Evolutionary conservation across 257 asterid genomes (phyloP), one percentile per base, ranked within the genome.

Genomic region (Solanum etuberosum): DNA sequence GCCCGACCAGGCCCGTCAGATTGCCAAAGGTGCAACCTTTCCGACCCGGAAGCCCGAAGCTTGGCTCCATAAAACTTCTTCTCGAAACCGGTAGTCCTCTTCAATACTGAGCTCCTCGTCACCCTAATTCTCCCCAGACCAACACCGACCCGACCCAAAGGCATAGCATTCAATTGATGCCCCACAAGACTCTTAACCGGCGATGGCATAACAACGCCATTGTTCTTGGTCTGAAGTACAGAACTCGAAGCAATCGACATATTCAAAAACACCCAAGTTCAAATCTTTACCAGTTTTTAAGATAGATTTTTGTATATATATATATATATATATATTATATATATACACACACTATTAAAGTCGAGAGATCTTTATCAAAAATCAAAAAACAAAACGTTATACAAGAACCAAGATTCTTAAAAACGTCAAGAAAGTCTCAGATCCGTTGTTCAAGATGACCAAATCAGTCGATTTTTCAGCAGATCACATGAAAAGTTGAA

Each of bases 91-190:
- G 86, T 87, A 80, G 87, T 51, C 86, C 89, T 86, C 67, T 67
- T 89, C 59, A 72, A 92, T 35, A 86, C 51, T 54, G 82, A 90
- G 63, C 42, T 46, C 34, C 84, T 80, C 46, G 93, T 16, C 12
- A 27, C 21, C 31, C 57, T 13, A 11, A 73, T 42, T 51, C 72
- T 48, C 12, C 84, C 89, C 87, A 86, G 85, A 90, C 91, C 91
- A 73, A 85, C 90, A 72, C 90, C 90, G 8, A 86, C 85, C 85
- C 99, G 91, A 54, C 90, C 88, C 90, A 94, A 63, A 59, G 95
- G 93, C 89, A 93, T 93, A 88, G 93, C 97, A 90, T 92, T 96
- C 89, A 96, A 90, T 90, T 94, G 99, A 91, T 94, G 93, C 46
- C 94, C 91, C 86, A 89, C 91, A 21, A 91, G 89, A 13, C 95